Evolutionary conservation across 2,329 filamentous ascomycete genomes (phyloP).

Genomic region (Proliferodiscus dingleyae): DNA sequence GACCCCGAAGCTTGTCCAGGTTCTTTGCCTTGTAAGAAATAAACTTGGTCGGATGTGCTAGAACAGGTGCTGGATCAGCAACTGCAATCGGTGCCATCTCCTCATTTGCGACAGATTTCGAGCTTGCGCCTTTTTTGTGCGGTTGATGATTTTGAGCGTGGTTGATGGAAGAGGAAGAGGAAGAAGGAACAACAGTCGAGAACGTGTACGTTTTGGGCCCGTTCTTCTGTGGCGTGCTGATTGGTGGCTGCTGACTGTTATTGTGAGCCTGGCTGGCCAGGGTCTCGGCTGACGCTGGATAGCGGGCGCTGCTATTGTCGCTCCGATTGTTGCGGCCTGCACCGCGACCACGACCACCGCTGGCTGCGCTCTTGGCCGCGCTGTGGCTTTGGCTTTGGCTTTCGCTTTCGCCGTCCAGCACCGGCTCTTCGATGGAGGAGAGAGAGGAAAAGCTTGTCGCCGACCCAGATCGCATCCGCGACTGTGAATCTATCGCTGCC

Average conservation of each 20-base stretch:
- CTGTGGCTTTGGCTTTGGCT: conserved; percentile 7
- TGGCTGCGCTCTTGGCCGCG: not conserved
- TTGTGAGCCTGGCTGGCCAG: conserved; percentile 17
- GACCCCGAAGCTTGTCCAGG: conserved; percentile 9
- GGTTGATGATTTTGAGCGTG: conserved; percentile 8
- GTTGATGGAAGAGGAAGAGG: conserved; percentile 14
- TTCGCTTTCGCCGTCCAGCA: conserved; percentile 15
- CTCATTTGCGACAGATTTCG: not conserved
- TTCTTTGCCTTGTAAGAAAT: conserved; percentile 19
- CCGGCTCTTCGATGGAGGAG: conserved; percentile 32
- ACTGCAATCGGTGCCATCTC: conserved; percentile 13
- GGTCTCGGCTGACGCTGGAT: conserved; percentile 26
- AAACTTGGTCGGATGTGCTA: conserved; percentile 1
- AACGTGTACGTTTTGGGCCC: conserved; percentile 28
- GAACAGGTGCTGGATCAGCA: conserved; percentile 4
- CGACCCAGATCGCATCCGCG: conserved; percentile 21
- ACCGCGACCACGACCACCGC: not conserved
- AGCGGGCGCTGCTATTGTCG: conserved; percentile 17
- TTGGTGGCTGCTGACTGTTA: conserved; percentile 23
- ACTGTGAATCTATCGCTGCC: not conserved
- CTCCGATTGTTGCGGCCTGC: not conserved
- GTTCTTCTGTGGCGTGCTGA: conserved; percentile 17
- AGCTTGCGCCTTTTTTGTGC: not conserved
- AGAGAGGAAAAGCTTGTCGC: conserved; percentile 34
- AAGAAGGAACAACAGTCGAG: conserved; percentile 17